Base-by-base conservation (phyloP, 495 filamentous ascomycete species). In the Hypoxylon intermedium region DNA sequence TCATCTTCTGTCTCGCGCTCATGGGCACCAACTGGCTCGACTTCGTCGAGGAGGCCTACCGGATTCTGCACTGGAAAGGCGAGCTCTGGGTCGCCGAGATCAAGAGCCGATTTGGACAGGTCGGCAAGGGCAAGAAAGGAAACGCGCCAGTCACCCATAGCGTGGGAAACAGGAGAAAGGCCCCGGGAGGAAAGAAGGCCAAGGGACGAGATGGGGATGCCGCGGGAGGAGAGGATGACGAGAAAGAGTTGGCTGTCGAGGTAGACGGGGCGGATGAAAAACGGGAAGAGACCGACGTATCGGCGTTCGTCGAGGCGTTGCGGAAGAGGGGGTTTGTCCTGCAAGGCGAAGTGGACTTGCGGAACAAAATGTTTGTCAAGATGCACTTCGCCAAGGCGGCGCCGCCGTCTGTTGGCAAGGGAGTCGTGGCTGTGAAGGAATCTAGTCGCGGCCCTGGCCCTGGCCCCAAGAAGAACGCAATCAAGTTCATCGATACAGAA, bases 11-110 rank as follows among this genome's bases (percentile, higher is more conserved):
- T 74, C 80, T 98, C 18, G 93, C 93, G 52, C 82, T 98, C 34
- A 98, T 98, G 94, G 94, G 95, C 63, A 98, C 94, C 12, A 98
- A 98, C 75, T 98, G 94, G 91, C 80, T 96, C 16, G 86, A 89
- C 56, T 97, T 97, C 67, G 82, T 98, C 54, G 93, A 97, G 67
- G 94, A 98, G 75, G 92, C 93, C n/a, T 93, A 88, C 74, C 83
- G 94, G 15, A 78, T 98, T 9, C 78, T 98, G 59, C 84, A 90
- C 50, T 94, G 93, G 83, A 90, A 89, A 67, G 94, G 94, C 50
- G 94, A 98, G 77, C 83, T 94, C 41, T 98, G 94, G 94, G 83
- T 98, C 47, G 90, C 91, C 38, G 94, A 98, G 77, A 96, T 97
- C 69, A 98, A 97, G 77, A 89, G 85, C 46, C 86, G 94, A 11